Evolutionary conservation across 2,329 filamentous ascomycete genomes (phyloP).

Genomic region (Thermochaetoides dissita): DNA sequence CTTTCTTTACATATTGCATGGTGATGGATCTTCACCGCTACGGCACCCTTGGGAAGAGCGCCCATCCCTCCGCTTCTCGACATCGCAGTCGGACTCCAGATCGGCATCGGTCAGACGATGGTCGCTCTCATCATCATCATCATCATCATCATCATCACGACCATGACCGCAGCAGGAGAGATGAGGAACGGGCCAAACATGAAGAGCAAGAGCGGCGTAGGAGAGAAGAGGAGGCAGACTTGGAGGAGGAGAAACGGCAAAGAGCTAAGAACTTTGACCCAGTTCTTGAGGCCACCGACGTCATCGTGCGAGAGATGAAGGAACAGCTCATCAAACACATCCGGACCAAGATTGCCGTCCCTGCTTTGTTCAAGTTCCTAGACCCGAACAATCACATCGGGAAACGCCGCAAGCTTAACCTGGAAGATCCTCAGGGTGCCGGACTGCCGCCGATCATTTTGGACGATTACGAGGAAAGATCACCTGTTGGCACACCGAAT

Average conservation of each 20-base stretch:
- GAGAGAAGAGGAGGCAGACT: conserved; percentile 64
- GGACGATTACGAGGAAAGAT: conserved; percentile 47
- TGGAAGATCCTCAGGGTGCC: conserved; percentile 52
- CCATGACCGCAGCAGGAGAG: conserved; percentile 7
- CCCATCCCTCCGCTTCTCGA: conserved; percentile 16
- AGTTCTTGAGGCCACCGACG: conserved; percentile 67
- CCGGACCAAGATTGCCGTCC: conserved; percentile 72
- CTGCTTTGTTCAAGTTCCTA: conserved; percentile 65
- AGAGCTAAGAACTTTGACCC: conserved; percentile 81
- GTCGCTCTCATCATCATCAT: conserved; percentile 20
- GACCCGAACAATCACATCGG: conserved; percentile 66
- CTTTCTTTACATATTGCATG: conserved; percentile 86
- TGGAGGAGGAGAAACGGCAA: conserved; percentile 82
- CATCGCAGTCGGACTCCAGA: conserved; percentile 25
- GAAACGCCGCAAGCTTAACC: conserved; percentile 68
- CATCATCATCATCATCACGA: conserved; percentile 7
- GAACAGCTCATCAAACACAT: conserved; percentile 83
- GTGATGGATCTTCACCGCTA: conserved; percentile 63
- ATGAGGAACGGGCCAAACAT: conserved; percentile 29
- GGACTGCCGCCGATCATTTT: conserved; percentile 38
- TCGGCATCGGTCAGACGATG: conserved; percentile 24
- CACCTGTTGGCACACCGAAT: conserved; percentile 51
- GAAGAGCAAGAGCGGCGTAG: conserved; percentile 52
- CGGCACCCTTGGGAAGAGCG: conserved; percentile 18
- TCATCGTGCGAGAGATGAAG: conserved; percentile 65